Conservation (phyloP, 1,284 basidiomycete species). For the Lignosus rhinocerotis region DNA sequence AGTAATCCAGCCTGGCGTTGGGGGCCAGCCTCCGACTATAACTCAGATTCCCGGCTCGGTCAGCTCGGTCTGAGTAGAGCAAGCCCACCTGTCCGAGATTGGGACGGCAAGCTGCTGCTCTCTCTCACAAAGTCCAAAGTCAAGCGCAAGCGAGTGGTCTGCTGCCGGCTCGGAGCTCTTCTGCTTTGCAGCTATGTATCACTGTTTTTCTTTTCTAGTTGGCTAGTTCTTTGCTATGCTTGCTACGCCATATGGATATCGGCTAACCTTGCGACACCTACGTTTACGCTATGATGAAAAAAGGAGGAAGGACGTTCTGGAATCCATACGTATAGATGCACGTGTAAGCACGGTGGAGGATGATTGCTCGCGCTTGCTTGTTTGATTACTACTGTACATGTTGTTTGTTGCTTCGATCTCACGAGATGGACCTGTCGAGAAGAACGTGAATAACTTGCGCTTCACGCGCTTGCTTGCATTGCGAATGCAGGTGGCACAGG, state of each 20-base stretch:
- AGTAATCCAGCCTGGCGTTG: slow-evolving; percentile 65
- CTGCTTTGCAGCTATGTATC: not conserved
- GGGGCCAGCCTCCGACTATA: slow-evolving; percentile 61
- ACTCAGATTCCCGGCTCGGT: slow-evolving; percentile 57
- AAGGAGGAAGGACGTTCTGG: not conserved
- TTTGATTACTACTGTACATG: not conserved
- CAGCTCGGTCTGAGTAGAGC: slow-evolving; percentile 23
- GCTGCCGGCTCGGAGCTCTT: not conserved
- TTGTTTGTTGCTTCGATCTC: not conserved
- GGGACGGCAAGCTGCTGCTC: too few relatives aligned
- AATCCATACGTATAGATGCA: not conserved
- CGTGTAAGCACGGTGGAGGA: not conserved
- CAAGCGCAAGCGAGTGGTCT: not conserved
- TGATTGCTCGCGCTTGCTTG: not conserved
- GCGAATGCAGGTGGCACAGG: not conserved
- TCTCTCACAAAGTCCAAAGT: too few relatives aligned
- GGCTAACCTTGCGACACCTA: too few relatives aligned
- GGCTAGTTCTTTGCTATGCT: not conserved
- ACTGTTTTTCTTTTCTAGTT: not conserved
- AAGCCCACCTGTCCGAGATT: not conserved
- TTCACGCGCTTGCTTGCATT: not conserved
- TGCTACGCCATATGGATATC: not conserved
- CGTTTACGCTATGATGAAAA: not conserved
- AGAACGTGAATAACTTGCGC: not conserved
- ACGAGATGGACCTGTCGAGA: not conserved